Base-by-base conservation (phyloP, 2,329 filamentous ascomycete genomes). In the Phoma sp. region DNA sequence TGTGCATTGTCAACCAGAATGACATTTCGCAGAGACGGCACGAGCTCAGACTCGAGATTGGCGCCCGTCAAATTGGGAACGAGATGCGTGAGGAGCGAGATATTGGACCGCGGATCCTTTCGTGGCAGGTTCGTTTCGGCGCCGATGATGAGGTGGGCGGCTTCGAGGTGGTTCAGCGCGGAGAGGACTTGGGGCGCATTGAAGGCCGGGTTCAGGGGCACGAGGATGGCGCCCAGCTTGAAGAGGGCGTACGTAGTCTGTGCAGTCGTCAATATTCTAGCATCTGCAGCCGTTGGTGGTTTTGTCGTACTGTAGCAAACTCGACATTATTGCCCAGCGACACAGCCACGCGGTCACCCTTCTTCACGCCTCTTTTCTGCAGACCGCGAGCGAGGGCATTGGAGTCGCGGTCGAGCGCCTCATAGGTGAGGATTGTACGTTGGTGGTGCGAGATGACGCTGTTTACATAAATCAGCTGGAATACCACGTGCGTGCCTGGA, bases 171-270 rank as follows among this genome's bases (percentile, higher is more conserved):
- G 8, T 82, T 83, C 25, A 98, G 80, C 0, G 93, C 94, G 2
- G 91, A 84, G 5, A 85, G 81, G 8, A 98, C 86, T 78, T 98
- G 95, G 5, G 80, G 75, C 3, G 85, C 82, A 64, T 92, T 96
- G 80, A 98, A 98, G 1, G 86, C 88, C 19, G 93, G 94, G 73
- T 99, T 98, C 22, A 98, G 78, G 0, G 94, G 95, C n/a, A 96
- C 93, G 59, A 98, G 80, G 45, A 98, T 85, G 22, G 91, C 94
- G n/a, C 95, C 95, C 9, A 98, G 83, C 76, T 98, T 98, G 80
- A 94, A 96, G 50, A 95, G 75, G 0, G 93, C 93, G 76, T 98
- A 98, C 6, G 89, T 94, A 19, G 75, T 73, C 82, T 76, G 9
- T 10, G 77, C 46, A 32, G 51, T 67, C 43, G 38, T 4, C 8